A percentile compares a stretch with the other conserved stretches of the same genome.
Evolutionary conservation across 2,329 filamentous ascomycete genomes (phyloP).

Genomic region (Arachnopeziza araneosa): DNA sequence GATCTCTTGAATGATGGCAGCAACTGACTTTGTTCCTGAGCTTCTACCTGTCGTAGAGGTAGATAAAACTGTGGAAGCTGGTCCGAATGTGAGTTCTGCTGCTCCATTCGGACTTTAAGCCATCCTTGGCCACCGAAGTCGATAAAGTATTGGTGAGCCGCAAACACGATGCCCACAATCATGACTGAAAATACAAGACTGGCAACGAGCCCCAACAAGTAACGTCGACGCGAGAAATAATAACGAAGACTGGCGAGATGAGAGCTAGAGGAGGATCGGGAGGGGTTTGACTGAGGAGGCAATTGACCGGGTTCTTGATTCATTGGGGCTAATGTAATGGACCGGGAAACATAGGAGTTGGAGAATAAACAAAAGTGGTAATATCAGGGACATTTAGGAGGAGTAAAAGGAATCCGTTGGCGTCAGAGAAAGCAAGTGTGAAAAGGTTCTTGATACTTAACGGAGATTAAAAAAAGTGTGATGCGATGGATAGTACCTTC

Average conservation of each 20-base stretch:
- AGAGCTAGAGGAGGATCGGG: constrained; percentile 15
- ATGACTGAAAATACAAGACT: constrained; percentile 16
- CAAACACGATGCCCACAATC: constrained; percentile 21
- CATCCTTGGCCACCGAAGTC: constrained; percentile 24
- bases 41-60: constrained; percentile 17
- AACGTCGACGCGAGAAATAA: constrained; percentile 13
- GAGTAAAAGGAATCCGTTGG: too few species aligned
- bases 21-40: neutral
- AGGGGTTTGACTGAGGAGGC: constrained; percentile 5
- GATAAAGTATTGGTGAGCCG: constrained; percentile 22
- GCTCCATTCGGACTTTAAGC: constrained; percentile 11
- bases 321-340: constrained; percentile 11
- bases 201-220: constrained; percentile 15
- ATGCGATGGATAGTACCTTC: too few species aligned
- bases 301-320: constrained; percentile 6
- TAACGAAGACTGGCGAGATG: constrained; percentile 3
- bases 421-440: too few species aligned
- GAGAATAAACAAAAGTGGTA: neutral
- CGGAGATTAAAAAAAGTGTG: too few species aligned
- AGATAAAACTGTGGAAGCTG: constrained; percentile 13
- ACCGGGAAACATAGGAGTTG: neutral
- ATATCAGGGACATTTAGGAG: neutral
- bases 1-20: neutral
- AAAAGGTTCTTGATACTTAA: too few species aligned
- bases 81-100: neutral